Percentiles rank a stretch among this genome's conserved stretches.
phyloP scores from a whole-genome alignment of 1,139 yeast genomes.

The Candida mesenterica region DNA sequence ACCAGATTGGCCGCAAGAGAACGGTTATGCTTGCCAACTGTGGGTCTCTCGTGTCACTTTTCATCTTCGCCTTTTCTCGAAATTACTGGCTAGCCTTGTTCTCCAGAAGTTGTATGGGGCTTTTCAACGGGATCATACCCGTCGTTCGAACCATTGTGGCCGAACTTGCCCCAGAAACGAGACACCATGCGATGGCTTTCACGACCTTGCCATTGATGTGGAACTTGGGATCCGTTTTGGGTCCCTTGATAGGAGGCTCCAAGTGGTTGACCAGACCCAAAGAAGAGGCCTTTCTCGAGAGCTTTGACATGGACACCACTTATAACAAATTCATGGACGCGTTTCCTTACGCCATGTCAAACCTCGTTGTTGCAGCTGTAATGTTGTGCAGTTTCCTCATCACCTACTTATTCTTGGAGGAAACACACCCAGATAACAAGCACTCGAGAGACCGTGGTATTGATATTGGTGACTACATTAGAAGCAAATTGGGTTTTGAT shows the following conservation, averaged over 20 bases:
- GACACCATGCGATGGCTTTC: constrained; percentile 62
- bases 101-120: constrained; percentile 54
- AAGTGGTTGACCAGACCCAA: constrained; percentile 31
- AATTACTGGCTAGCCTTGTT: constrained; percentile 50
- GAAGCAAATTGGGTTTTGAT: constrained; percentile 30
- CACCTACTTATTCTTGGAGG: constrained; percentile 56
- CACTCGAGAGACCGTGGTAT: constrained; percentile 48
- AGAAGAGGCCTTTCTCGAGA: constrained; percentile 1
- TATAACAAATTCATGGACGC: constrained; percentile 30
- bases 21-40: constrained; percentile 50
- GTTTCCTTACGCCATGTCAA: constrained; percentile 60
- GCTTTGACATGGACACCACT: constrained; percentile 7
- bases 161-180: constrained; percentile 53
- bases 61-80: constrained; percentile 52
- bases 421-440: constrained; percentile 48
- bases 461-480: constrained; percentile 48
- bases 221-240: constrained; percentile 54
- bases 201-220: constrained; percentile 58
- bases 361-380: constrained; percentile 47
- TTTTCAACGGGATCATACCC: constrained; percentile 61
- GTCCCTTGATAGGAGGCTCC: constrained; percentile 58
- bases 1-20: constrained; percentile 56
- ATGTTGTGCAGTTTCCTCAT: constrained; percentile 36
- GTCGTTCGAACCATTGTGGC: constrained; percentile 61
- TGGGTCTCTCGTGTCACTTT: constrained; percentile 49